Evolutionary conservation across 768 basidiomycete genomes (phyloP).

Genomic region (Boletus sp.): DNA sequence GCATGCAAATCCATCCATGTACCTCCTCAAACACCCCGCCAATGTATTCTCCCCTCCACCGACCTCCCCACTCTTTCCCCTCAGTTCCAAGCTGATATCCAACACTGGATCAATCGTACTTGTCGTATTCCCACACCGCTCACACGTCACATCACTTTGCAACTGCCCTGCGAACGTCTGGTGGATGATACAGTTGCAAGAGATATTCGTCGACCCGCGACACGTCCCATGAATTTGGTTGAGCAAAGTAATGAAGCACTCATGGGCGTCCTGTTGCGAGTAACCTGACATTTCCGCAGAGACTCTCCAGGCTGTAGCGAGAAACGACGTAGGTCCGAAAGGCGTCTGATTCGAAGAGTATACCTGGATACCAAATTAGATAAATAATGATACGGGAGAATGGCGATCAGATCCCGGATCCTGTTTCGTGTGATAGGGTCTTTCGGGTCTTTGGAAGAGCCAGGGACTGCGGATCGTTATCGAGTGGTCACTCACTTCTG

Average conservation of each 20-base stretch:
- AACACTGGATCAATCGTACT: slow-evolving; percentile 86
- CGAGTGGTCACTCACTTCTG: slow-evolving; percentile 48
- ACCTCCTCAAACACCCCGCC: slow-evolving; percentile 73
- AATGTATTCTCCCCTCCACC: slow-evolving; percentile 61
- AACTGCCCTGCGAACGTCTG: slow-evolving; percentile 83
- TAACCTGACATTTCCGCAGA: slow-evolving; percentile 85
- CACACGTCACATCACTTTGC: slow-evolving; percentile 88
- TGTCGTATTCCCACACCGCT: slow-evolving; percentile 74
- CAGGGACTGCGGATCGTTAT: background rate
- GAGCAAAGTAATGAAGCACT: slow-evolving; percentile 77
- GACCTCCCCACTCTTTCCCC: slow-evolving; percentile 45
- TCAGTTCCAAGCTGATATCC: slow-evolving; percentile 85
- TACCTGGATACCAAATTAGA: slow-evolving; percentile 34
- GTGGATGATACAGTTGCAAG: slow-evolving; percentile 90
- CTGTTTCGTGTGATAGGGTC: background rate
- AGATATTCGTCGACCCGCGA: slow-evolving; percentile 67
- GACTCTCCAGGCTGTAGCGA: slow-evolving; percentile 77
- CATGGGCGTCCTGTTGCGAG: slow-evolving; percentile 92
- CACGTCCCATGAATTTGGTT: slow-evolving; percentile 85
- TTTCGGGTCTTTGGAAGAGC: background rate
- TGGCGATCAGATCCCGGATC: background rate
- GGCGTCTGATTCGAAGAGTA: slow-evolving; percentile 57
- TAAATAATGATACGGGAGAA: background rate
- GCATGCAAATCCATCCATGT: slow-evolving; percentile 6
- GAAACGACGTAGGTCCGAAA: slow-evolving; percentile 78